Evolutionary conservation across 2,329 filamentous ascomycete species (phyloP).

Genomic region (Ustulina deusta): DNA sequence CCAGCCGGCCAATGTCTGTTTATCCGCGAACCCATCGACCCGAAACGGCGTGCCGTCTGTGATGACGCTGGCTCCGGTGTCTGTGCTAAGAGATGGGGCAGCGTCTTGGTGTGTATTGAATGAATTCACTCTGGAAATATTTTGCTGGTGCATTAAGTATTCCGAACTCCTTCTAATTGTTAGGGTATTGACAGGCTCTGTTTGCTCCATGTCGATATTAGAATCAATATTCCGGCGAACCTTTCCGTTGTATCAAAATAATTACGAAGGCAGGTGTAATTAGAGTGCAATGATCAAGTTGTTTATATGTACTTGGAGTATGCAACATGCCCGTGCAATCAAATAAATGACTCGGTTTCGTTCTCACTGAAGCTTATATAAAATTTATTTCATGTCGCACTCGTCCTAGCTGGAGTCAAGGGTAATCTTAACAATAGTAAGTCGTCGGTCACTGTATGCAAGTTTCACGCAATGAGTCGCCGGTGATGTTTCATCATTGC

Average conservation of each 20-base stretch:
- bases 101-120: not conserved
- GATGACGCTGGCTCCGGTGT: not conserved
- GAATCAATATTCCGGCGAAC: not conserved
- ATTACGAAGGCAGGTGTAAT: too few relatives aligned
- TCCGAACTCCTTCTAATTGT: not conserved
- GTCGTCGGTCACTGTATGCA: not conserved
- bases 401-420: too few relatives aligned
- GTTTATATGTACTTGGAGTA: too few relatives aligned
- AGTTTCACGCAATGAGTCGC: conserved; percentile 1
- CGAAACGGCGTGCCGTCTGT: conserved; percentile 16
- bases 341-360: too few relatives aligned
- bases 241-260: not conserved
- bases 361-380: too few relatives aligned
- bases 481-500: conserved; percentile 6
- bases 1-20: conserved; percentile 21
- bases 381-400: not conserved
- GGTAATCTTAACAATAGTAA: not conserved
- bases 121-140: not conserved
- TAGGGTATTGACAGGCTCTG: not conserved
- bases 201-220: not conserved
- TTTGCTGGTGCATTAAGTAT: conserved; percentile 1
- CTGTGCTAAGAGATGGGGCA: not conserved
- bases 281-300: too few relatives aligned
- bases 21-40: conserved; percentile 23
- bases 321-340: too few relatives aligned